These are phyloP conservation scores for Trichoderma atrobrunneum DNA, from an alignment of 2,329 filamentous ascomycete genomes.

Conservation along the genomic window DNA sequence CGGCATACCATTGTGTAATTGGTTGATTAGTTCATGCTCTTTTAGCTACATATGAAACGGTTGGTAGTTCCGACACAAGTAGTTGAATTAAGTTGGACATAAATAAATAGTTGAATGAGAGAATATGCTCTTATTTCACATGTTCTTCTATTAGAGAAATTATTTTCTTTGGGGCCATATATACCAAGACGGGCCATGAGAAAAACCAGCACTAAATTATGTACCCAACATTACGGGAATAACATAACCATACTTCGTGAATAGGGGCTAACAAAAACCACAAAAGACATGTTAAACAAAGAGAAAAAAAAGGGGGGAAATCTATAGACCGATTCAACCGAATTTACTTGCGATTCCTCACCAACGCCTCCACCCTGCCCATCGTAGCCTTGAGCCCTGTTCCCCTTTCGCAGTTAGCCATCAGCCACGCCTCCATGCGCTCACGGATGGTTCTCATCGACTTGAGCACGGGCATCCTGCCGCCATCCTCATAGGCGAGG, in stretches of 20 bases:
- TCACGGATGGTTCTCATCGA: conserved; percentile 68
- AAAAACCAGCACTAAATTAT: background rate
- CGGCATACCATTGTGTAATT: background rate
- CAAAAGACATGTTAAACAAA: background rate
- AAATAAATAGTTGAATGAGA: background rate
- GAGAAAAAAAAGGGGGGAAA: background rate
- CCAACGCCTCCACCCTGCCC: conserved; percentile 57
- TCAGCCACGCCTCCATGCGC: conserved; percentile 81
- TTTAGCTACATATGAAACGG: background rate
- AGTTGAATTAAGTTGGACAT: background rate
- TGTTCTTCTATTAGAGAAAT: background rate
- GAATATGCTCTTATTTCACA: background rate
- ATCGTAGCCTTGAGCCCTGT: conserved; percentile 69
- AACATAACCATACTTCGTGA: background rate
- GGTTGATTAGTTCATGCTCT: background rate
- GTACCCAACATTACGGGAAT: background rate
- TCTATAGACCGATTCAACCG: background rate
- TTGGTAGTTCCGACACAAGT: background rate
- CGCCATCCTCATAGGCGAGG: conserved; percentile 61
- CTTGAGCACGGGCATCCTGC: conserved; percentile 68
- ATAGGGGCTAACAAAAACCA: background rate
- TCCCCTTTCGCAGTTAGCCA: conserved; percentile 77
- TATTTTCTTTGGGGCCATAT: background rate
- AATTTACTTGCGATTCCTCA: conserved; percentile 36
- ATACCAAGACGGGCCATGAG: background rate